Evolutionary conservation across 305 asterid genomes (phyloP), one percentile per base, ranked within the genome.

Genomic region (Ajuga reptans): DNA sequence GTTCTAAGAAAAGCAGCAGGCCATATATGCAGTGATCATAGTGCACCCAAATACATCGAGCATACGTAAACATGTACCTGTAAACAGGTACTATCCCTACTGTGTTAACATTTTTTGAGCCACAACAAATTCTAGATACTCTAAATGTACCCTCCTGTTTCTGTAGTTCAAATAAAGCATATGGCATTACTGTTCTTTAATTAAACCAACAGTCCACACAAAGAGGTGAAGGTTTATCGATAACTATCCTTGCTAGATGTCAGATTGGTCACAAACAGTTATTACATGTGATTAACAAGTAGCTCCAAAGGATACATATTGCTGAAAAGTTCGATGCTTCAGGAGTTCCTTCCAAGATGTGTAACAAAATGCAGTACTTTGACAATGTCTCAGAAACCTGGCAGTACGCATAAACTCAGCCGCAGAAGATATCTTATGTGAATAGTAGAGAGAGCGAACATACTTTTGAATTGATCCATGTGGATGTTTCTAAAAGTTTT

Each of bases 311-410:
- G 93, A 88, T 92, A 90, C 98, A 92, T 79, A 90, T 78, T 21
- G 96, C 96, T 5, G 97, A 83, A 78, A 92, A 92, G 67, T 85
- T 79, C 17, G 78, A 72, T 11, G 96, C 93, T 79, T 92, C 96
- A 12, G 83, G 47, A 78, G 90, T 88, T 68, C 90, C 97, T 81
- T 84, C 95, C 75, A 74, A 59, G 74, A 90, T 79, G 81, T 90
- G 95, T 34, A 92, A 72, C 88, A 92, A 83, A 80, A 92, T 79
- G 80, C 97, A 92, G 76, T 85, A 90, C 83, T 88, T 90, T 21
- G 86, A 66, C 66, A 88, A 64, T 37, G 88, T 59, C 75, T 85
- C 96, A 37, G 84, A 82, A 74, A 92, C 96, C 98, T 92, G 84
- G 65, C 54, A 72, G 66, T 59, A 73, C 46, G 70, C 54, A 73